Conservation (phyloP, 2,329 filamentous ascomycete genomes). For the Cytospora mali region DNA sequence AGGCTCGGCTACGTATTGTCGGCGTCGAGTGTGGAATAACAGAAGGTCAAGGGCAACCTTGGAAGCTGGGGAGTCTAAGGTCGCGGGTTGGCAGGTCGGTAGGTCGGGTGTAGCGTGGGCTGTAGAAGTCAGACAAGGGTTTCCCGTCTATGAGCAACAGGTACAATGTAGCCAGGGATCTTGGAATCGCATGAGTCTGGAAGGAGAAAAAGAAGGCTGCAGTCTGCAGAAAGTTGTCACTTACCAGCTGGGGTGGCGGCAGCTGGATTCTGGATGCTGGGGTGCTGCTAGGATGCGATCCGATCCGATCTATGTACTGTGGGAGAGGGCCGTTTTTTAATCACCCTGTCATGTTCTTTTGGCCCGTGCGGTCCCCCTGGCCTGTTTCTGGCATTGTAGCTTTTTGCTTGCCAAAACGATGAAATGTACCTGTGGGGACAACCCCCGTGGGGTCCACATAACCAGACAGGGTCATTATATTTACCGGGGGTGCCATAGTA, state of each 20-base stretch:
- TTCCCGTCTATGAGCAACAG: not conserved
- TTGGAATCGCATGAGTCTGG: not conserved
- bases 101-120: not conserved
- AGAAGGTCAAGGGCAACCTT: not conserved
- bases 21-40: not conserved
- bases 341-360: too few species aligned
- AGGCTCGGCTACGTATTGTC: not conserved
- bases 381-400: too few species aligned
- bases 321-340: too few species aligned
- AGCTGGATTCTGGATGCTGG: not conserved
- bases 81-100: not conserved
- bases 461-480: too few species aligned
- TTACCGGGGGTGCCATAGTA: too few species aligned
- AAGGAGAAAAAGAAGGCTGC: conserved; percentile 8
- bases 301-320: too few species aligned
- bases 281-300: not conserved
- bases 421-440: too few species aligned
- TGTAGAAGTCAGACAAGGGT: not conserved
- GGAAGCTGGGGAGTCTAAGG: not conserved
- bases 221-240: conserved; percentile 8
- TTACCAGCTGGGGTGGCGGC: conserved; percentile 2
- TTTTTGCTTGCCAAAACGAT: too few species aligned
- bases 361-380: too few species aligned
- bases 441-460: too few species aligned
- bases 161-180: not conserved